These are phyloP conservation scores for Cyclostephanos invisitatus DNA, from an alignment of 108 stramenopile genomes.

Conservation along the genomic window DNA sequence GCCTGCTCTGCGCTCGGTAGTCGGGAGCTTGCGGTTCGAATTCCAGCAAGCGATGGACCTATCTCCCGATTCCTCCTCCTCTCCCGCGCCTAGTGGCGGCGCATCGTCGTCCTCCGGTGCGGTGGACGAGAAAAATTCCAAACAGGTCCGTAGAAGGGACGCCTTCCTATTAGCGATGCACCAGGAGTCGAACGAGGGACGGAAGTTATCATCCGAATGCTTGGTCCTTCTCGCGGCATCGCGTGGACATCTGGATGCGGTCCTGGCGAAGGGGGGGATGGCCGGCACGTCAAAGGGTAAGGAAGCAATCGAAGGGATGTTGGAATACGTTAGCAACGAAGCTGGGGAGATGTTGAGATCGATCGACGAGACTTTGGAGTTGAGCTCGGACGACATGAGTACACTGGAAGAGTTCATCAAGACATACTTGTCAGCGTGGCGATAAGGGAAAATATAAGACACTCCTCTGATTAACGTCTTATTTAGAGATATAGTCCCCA, in stretches of 20 bases:
- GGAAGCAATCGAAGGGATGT: slow-evolving; percentile 52
- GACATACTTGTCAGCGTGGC: slow-evolving; percentile 44
- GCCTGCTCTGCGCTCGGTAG: slow-evolving; percentile 77
- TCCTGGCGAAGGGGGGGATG: slow-evolving; percentile 55
- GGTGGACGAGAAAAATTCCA: slow-evolving; percentile 34
- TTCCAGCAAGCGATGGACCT: slow-evolving; percentile 78
- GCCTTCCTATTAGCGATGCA: slow-evolving; percentile 86
- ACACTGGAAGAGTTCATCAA: slow-evolving; percentile 58
- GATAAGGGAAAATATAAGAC: neutral
- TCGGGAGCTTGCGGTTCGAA: slow-evolving; percentile 78
- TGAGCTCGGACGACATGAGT: slow-evolving; percentile 48
- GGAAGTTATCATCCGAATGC: slow-evolving; percentile 74
- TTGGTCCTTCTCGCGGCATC: slow-evolving; percentile 75
- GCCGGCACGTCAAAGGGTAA: slow-evolving; percentile 64
- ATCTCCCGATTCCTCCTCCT: slow-evolving; percentile 35
- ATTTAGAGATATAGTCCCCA: too few relatives aligned
- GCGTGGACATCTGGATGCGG: slow-evolving; percentile 61
- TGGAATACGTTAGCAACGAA: slow-evolving; percentile 54
- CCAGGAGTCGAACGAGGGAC: slow-evolving; percentile 54
- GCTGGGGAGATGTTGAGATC: slow-evolving; percentile 50
- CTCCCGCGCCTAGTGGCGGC: too few relatives aligned
- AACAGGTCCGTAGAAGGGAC: slow-evolving; percentile 59
- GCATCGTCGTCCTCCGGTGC: slow-evolving; percentile 8
- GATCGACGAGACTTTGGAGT: slow-evolving; percentile 69
- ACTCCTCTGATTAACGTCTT: too few relatives aligned